Conservation (phyloP, 2,329 filamentous ascomycete genomes). For the Nothomitra cinnamomea region DNA sequence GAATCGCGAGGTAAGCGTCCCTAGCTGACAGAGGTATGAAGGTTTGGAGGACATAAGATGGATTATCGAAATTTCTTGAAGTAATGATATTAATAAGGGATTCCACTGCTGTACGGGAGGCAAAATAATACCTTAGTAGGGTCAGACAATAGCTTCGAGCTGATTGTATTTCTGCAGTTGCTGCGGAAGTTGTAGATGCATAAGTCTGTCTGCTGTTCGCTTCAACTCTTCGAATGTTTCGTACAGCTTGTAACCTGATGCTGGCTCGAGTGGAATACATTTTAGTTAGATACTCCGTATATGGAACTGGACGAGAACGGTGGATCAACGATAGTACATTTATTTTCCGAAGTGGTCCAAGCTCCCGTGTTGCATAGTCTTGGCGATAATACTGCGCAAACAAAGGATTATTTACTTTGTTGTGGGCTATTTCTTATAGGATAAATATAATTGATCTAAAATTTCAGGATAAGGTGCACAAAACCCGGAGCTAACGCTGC, state of each 20-base stretch:
- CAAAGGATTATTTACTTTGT: no score
- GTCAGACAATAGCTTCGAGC: slow-evolving; percentile 1
- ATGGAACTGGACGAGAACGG: not conserved
- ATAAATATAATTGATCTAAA: no score
- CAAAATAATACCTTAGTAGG: not conserved
- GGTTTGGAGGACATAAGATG: slow-evolving; percentile 69
- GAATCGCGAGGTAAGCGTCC: slow-evolving; percentile 77
- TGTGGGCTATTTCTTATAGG: no score
- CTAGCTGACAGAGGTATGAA: slow-evolving; percentile 62
- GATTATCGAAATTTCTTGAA: slow-evolving; percentile 66
- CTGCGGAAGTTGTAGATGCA: not conserved
- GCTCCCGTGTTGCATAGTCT: not conserved
- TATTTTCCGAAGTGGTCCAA: not conserved
- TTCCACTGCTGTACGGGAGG: not conserved
- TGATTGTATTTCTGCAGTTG: not conserved
- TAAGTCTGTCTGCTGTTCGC: not conserved
- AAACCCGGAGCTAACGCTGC: no score
- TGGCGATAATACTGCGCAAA: not conserved
- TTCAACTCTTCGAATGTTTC: not conserved
- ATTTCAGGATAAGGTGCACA: no score
- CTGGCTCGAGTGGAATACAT: not conserved
- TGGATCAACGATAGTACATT: not conserved
- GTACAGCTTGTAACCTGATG: not conserved
- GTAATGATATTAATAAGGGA: slow-evolving; percentile 16
- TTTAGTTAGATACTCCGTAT: no score